Base-by-base conservation (phyloP, 2,329 filamentous ascomycete species). In the Cyphellophora attinorum region DNA sequence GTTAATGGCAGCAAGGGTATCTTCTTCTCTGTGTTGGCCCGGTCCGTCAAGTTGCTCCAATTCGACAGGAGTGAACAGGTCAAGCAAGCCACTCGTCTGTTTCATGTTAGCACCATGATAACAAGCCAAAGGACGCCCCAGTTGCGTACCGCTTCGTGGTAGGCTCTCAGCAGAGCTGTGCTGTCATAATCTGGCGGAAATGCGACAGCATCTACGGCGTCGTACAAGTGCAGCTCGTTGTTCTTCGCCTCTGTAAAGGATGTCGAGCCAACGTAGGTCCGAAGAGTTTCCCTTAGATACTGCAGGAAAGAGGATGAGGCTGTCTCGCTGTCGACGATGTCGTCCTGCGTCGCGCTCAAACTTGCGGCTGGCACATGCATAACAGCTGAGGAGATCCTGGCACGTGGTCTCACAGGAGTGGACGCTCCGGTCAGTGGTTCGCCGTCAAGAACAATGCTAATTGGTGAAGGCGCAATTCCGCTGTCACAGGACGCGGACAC, bases 81-180 rank as follows among this genome's bases (percentile, higher is more conserved):
- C 54, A 11, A 67, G 43, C 21, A 65, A 59, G 5, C 62, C 60
- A 38, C 57, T 62, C 6, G 57, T 61, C 60, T 63, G 33, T 13
- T 11, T 13, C 23, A 6, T 34, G 11, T 29, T 8, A 8, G 8
- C 8, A n/a, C 21, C 8, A 8, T 25, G 8, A 25, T 8, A 8
- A 25, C 8, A n/a, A 25, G 8, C n/a, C n/a, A 8, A 25, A 8
- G n/a, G 8, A 25, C 8, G 21, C 21, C 21, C 8, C n/a, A 25
- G 21, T 25, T n/a, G n/a, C 21, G 21, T n/a, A 25, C 21, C 8
- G 21, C 21, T 25, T 25, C 21, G 8, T 8, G n/a, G 21, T 25
- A 25, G 21, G 8, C 8, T 25, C n/a, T n/a, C 8, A 25, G n/a
- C 21, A 25, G n/a, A 8, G 21, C 21, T 8, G 21, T 8, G n/a